These are phyloP conservation scores for Allium sativum DNA, from an alignment of 106 monocot species.

Conservation along the genomic window DNA sequence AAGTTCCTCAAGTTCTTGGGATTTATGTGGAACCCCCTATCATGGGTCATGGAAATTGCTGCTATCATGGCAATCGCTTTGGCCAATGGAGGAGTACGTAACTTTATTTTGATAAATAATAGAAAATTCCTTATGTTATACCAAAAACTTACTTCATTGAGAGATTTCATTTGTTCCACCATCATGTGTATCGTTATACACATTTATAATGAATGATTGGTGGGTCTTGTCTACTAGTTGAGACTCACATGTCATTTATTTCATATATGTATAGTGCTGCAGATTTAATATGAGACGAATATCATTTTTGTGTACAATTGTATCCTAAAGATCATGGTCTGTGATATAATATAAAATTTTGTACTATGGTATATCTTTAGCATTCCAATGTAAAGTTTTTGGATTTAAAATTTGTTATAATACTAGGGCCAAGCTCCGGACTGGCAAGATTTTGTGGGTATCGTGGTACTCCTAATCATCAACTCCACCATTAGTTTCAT, in stretches of 20 bases:
- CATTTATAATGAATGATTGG: no score
- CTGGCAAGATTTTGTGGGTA: constrained; percentile 11
- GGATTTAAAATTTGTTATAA: no score
- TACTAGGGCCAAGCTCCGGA: constrained; percentile 5
- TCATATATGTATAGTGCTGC: no score
- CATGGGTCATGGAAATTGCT: constrained; percentile 13
- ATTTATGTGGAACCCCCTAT: constrained; percentile 13
- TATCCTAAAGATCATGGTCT: no score
- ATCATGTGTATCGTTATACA: no score
- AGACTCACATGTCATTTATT: no score
- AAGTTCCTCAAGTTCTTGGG: constrained; percentile 12
- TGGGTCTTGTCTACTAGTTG: no score
- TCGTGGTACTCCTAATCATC: constrained; percentile 23
- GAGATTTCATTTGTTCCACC: background rate
- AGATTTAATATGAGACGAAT: no score
- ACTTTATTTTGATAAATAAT: background rate
- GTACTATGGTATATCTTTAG: background rate
- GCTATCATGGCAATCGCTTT: constrained; percentile 11
- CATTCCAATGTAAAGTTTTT: no score
- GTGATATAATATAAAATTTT: no score
- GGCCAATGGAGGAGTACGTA: constrained; percentile 7
- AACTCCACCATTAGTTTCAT: constrained; percentile 66
- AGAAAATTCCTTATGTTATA: no score
- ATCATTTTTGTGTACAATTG: no score
- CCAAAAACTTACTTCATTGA: background rate